Evolutionary conservation across 495 filamentous ascomycete species (phyloP).

Genomic region (Penicillium ucsense): DNA sequence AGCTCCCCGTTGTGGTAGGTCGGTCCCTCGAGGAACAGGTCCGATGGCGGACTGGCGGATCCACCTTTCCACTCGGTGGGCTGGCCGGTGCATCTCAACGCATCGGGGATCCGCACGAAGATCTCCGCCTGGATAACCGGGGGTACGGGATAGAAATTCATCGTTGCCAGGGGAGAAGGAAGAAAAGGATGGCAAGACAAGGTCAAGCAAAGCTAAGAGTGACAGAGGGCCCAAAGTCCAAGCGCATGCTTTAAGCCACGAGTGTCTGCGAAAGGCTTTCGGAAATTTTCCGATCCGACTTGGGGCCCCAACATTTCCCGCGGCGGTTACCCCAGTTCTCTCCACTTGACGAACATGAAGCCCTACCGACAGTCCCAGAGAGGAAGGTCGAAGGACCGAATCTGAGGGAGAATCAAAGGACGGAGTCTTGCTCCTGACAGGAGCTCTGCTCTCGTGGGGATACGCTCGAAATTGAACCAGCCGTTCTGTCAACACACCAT

Average conservation of each 20-base stretch:
- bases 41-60: constrained; percentile 9
- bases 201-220: background rate
- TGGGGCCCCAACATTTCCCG: background rate
- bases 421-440: background rate
- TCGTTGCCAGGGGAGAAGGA: background rate
- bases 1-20: constrained; percentile 8
- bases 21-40: constrained; percentile 19
- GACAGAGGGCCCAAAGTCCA: no score
- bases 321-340: background rate
- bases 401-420: background rate
- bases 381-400: background rate
- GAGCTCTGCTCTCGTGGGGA: background rate
- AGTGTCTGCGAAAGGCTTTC: background rate
- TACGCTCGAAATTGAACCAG: constrained; percentile 44
- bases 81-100: constrained; percentile 11
- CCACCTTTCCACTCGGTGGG: constrained; percentile 10
- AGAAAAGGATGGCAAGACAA: background rate
- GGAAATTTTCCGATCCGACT: constrained; percentile 3
- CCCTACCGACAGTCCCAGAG: background rate
- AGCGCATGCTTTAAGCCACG: background rate
- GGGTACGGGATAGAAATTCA: constrained; percentile 19
- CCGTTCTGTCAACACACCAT: constrained; percentile 24
- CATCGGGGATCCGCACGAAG: constrained; percentile 8
- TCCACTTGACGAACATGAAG: background rate
- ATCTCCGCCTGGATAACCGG: constrained; percentile 14